These are phyloP conservation scores for Paradendryphiella salina DNA, from an alignment of 2,329 filamentous ascomycete species.

Conservation along the genomic window DNA sequence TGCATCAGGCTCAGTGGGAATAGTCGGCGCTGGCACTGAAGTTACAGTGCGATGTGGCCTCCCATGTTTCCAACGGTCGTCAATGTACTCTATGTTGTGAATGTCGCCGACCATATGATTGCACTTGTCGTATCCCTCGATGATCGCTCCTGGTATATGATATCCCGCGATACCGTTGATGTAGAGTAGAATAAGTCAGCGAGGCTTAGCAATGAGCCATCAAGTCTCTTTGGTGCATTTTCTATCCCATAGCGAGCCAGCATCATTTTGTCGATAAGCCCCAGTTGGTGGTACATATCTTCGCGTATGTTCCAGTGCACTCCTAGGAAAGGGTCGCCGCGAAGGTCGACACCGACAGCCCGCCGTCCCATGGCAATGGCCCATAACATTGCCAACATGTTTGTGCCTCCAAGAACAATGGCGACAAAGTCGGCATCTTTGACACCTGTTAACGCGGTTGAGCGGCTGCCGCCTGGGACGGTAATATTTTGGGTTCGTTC, in stretches of 20 bases:
- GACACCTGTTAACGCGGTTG: slow-evolving; percentile 11
- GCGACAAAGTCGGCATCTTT: slow-evolving; percentile 25
- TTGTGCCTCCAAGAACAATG: slow-evolving; percentile 23
- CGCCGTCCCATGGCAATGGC: slow-evolving; percentile 19
- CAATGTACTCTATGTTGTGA: slow-evolving; percentile 22
- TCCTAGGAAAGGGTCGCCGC: slow-evolving; percentile 22
- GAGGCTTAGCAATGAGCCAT: slow-evolving; percentile 19
- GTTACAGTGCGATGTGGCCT: slow-evolving; percentile 21
- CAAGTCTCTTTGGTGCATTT: slow-evolving; percentile 14
- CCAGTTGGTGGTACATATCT: slow-evolving; percentile 24
- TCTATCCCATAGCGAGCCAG: slow-evolving; percentile 17
- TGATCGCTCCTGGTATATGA: slow-evolving; percentile 22
- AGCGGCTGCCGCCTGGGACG: slow-evolving; percentile 3
- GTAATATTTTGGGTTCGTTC: slow-evolving; percentile 7
- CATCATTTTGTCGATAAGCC: slow-evolving; percentile 26
- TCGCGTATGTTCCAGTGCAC: slow-evolving; percentile 28
- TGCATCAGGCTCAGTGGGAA: slow-evolving; percentile 9
- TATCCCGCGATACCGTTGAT: slow-evolving; percentile 10
- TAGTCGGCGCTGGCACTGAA: slow-evolving; percentile 11
- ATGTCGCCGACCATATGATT: slow-evolving; percentile 18
- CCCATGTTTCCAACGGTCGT: slow-evolving; percentile 23
- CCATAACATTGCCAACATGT: slow-evolving; percentile 27
- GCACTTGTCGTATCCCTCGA: slow-evolving; percentile 18
- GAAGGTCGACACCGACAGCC: slow-evolving; percentile 21
- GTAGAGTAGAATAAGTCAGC: slow-evolving; percentile 17